A percentile compares a stretch with the other conserved stretches of the same genome.
Evolutionary conservation across 225 moss, liverwort and hornwort genomes (phyloP).

Genomic region (Marchantia polymorpha): DNA sequence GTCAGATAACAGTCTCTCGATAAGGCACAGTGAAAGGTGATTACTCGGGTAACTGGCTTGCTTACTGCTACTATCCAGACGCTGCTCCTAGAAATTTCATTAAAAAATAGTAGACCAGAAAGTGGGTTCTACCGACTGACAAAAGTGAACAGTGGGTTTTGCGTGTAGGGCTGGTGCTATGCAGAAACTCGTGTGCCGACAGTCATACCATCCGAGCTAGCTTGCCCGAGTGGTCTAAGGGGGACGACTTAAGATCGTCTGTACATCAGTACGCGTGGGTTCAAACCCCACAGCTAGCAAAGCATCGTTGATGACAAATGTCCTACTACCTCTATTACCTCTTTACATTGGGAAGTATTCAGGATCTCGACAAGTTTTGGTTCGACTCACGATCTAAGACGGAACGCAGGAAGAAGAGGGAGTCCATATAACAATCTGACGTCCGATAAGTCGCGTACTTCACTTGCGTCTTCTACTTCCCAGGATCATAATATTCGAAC

Average conservation of each 20-base stretch:
- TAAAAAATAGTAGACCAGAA: too few species aligned
- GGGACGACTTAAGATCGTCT: slow-evolving; percentile 99
- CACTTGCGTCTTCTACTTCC: neutral
- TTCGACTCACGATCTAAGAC: neutral
- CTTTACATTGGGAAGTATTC: neutral
- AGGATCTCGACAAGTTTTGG: neutral
- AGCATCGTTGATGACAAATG: neutral
- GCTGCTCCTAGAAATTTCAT: too few species aligned
- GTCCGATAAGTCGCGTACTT: too few species aligned
- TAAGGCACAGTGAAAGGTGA: neutral
- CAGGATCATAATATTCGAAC: neutral
- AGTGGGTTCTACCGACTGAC: too few species aligned
- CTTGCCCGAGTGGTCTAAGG: slow-evolving; percentile 99
- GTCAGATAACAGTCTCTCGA: too few species aligned
- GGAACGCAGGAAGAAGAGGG: neutral
- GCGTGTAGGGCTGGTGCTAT: too few species aligned
- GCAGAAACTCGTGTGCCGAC: too few species aligned
- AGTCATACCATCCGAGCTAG: slow-evolving; percentile 34
- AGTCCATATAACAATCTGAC: neutral
- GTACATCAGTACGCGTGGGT: slow-evolving; percentile 94
- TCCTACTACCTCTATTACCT: too few species aligned
- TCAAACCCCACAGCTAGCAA: slow-evolving; percentile 99
- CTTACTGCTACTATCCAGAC: too few species aligned
- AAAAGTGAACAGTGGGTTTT: too few species aligned
- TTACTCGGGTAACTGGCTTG: neutral